Percentiles rank a stretch among this genome's conserved stretches.
phyloP scores from a whole-genome alignment of 352 stramenopile genomes.

The Phytophthora tubulina region DNA sequence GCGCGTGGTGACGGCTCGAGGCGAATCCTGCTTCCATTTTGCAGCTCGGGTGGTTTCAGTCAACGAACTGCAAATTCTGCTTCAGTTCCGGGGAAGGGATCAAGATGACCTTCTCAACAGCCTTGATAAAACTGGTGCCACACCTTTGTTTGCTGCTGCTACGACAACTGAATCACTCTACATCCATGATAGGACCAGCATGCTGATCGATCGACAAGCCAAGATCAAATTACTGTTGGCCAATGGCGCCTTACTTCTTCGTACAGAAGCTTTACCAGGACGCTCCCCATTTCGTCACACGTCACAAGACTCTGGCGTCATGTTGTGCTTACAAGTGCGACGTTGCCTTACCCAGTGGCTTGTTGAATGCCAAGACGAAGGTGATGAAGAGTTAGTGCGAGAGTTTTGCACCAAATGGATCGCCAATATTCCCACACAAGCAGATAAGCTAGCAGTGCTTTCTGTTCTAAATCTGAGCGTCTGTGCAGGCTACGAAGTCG shows the following conservation, averaged over 20 bases:
- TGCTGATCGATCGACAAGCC: conserved; percentile 7
- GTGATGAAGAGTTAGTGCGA: neutral
- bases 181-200: neutral
- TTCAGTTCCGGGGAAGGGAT: conserved; percentile 4
- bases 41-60: conserved; percentile 20
- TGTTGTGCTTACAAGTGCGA: conserved; percentile 11
- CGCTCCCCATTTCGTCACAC: neutral
- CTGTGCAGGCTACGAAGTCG: conserved; percentile 12
- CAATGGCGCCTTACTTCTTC: conserved; percentile 9
- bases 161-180: conserved; percentile 13
- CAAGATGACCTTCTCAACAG: neutral
- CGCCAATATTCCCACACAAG: neutral
- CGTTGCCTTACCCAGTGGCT: conserved; percentile 19
- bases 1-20: neutral
- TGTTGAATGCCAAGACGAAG: conserved; percentile 12
- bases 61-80: conserved; percentile 24
- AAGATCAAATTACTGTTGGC: conserved; percentile 25
- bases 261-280: conserved; percentile 2
- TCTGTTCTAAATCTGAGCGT: conserved; percentile 7
- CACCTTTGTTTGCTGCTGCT: conserved; percentile 11
- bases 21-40: conserved; percentile 25
- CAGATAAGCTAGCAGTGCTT: neutral
- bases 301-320: neutral
- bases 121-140: conserved; percentile 2
- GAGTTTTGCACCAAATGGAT: conserved; percentile 24